Evolutionary conservation across 2,329 filamentous ascomycete genomes (phyloP), one percentile per base, ranked within the genome.

Genomic region (Aspergillus sergii): DNA sequence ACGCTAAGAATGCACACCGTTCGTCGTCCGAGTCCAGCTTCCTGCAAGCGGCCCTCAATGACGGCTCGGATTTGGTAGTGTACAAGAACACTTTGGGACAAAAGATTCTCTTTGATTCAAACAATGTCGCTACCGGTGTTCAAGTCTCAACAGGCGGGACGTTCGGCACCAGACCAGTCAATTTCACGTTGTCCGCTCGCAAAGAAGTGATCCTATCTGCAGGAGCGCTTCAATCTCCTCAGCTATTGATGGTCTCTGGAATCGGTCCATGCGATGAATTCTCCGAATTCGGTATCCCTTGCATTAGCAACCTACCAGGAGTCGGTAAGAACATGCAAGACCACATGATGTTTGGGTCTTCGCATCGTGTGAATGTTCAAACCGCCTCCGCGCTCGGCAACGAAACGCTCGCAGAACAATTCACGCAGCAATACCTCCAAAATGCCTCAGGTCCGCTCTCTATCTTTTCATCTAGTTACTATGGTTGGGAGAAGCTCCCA

Each of bases 291-390:
- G 54, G 39, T 12, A 69, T 71, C 51, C 63, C 64, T 10, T 64
- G 62, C 43, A 48, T 68, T 36, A 34, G 57, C 16, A 50, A 72
- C 55, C 64, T 66, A 9, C 67, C 68, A 2, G 71, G 71, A 19
- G 71, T 73, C 2, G 71, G 71, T 30, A 62, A 70, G 66, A 82
- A 83, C 59, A 75, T 86, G 65, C 77, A 78, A 63, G 84, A 86
- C 60, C 77, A 80, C 51, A 58, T 63, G 32, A 67, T 74, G 60
- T 76, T 74, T 59, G 73, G 73, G 19, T 69, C 76, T 36, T 69
- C 74, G 11, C 75, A 76, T 62, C 70, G 72, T 6, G 73, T 80
- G 43, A 76, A 76, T 60, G 70, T 75, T 8, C 68, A 73, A 45
- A 78, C 75, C n/a, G 65, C 70, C 4, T 69, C 69, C 9, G 61